A percentile compares a stretch with the other conserved stretches of the same genome.
Evolutionary conservation across 75 land plant genomes (phyloP).

Genomic region (Pseudotsuga menziesii): DNA sequence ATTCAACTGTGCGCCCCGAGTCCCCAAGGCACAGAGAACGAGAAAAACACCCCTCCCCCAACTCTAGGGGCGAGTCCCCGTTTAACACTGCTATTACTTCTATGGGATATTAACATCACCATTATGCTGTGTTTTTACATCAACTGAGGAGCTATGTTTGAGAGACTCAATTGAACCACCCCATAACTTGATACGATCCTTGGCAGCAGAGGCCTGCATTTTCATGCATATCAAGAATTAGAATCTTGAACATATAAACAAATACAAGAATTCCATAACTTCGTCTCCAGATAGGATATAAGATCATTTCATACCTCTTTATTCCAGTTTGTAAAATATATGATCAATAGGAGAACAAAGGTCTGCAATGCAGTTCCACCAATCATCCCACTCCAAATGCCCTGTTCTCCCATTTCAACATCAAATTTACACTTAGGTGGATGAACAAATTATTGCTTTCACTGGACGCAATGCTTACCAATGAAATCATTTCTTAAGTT

Average conservation of each 20-base stretch:
- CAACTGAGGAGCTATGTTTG: too few species aligned
- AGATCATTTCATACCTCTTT: constrained; percentile 31
- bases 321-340: constrained; percentile 42
- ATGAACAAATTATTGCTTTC: too few species aligned
- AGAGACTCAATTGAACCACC: not conserved
- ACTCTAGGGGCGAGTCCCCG: too few species aligned
- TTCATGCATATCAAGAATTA: not conserved
- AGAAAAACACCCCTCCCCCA: too few species aligned
- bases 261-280: not conserved
- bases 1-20: too few species aligned
- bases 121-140: too few species aligned
- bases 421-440: not conserved
- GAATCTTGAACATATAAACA: not conserved
- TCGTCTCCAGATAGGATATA: too few species aligned
- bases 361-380: constrained; percentile 43
- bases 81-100: too few species aligned
- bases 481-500: too few species aligned
- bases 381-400: constrained; percentile 54
- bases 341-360: constrained; percentile 22
- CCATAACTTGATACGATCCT: constrained; percentile 1
- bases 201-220: not conserved
- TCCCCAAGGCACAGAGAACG: too few species aligned
- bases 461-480: too few species aligned
- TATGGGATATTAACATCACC: too few species aligned
- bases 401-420: constrained; percentile 20